Evolutionary conservation across 2,329 filamentous ascomycete genomes (phyloP).

Genomic region (Calonectria ilicicola): DNA sequence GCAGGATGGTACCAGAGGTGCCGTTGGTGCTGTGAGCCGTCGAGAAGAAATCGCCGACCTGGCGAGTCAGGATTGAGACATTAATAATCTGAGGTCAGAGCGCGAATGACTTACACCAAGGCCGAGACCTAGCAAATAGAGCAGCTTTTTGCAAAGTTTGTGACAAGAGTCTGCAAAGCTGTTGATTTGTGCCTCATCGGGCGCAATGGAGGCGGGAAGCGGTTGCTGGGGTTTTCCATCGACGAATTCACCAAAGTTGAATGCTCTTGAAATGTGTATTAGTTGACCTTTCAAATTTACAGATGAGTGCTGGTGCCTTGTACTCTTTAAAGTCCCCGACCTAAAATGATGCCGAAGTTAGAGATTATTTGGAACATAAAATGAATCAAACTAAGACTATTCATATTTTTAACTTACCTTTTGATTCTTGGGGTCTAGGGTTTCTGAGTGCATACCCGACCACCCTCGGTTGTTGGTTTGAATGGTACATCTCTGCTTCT

Average conservation of each 20-base stretch:
- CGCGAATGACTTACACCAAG: constrained; percentile 65
- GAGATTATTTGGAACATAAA: background rate
- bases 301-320: constrained; percentile 31
- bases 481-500: constrained; percentile 82
- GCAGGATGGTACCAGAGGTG: constrained; percentile 70
- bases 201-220: constrained; percentile 73
- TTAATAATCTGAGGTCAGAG: background rate
- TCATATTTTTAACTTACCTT: constrained; percentile 62
- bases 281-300: background rate
- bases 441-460: constrained; percentile 89
- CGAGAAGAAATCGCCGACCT: constrained; percentile 67
- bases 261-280: constrained; percentile 68
- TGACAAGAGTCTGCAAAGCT: constrained; percentile 80
- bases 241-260: constrained; percentile 89
- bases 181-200: constrained; percentile 71
- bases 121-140: constrained; percentile 82
- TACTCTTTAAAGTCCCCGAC: constrained; percentile 91
- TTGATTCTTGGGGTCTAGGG: constrained; percentile 85
- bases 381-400: background rate
- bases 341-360: constrained; percentile 53
- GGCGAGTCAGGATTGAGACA: constrained; percentile 11
- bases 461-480: constrained; percentile 87
- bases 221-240: constrained; percentile 79
- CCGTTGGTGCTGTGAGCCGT: constrained; percentile 61
- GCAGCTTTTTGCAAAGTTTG: constrained; percentile 76